Percentiles rank a stretch among this genome's conserved stretches.
phyloP scores from a whole-genome alignment of 768 basidiomycete species.

The Paxillus rubicundulus region DNA sequence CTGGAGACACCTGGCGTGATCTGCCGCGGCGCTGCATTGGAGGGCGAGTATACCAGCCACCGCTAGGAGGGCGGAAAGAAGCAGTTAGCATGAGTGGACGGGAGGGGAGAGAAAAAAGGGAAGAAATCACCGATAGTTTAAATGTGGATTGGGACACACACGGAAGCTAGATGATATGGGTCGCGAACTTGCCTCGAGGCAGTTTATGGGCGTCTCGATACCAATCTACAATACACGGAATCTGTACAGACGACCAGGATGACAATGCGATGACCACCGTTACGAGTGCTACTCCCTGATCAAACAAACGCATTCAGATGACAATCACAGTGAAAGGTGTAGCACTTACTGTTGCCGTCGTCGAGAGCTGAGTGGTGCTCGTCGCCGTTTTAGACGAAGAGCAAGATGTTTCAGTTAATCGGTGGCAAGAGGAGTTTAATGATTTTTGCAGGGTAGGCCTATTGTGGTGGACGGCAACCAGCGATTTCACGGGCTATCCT shows the following conservation, averaged over 20 bases:
- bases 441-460: neutral
- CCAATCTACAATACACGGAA: neutral
- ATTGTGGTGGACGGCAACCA: neutral
- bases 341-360: neutral
- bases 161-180: slow-evolving; percentile 4
- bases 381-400: neutral
- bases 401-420: neutral
- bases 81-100: slow-evolving; percentile 21
- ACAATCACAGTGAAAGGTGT: neutral
- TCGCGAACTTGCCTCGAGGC: slow-evolving; percentile 22
- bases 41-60: slow-evolving; percentile 22
- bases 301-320: neutral
- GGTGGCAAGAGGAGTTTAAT: neutral
- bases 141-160: slow-evolving; percentile 11
- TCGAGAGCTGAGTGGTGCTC: neutral
- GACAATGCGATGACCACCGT: neutral
- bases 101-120: slow-evolving; percentile 4
- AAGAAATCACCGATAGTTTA: slow-evolving; percentile 11
- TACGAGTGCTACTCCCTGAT: neutral
- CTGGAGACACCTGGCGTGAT: slow-evolving; percentile 40
- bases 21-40: slow-evolving; percentile 37
- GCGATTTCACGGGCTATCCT: slow-evolving; percentile 1
- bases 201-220: slow-evolving; percentile 12
- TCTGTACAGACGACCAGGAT: neutral
- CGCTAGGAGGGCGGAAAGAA: slow-evolving; percentile 20